Evolutionary conservation across 208 protist species (phyloP).

Genomic region (Herpetomonas muscarum): DNA sequence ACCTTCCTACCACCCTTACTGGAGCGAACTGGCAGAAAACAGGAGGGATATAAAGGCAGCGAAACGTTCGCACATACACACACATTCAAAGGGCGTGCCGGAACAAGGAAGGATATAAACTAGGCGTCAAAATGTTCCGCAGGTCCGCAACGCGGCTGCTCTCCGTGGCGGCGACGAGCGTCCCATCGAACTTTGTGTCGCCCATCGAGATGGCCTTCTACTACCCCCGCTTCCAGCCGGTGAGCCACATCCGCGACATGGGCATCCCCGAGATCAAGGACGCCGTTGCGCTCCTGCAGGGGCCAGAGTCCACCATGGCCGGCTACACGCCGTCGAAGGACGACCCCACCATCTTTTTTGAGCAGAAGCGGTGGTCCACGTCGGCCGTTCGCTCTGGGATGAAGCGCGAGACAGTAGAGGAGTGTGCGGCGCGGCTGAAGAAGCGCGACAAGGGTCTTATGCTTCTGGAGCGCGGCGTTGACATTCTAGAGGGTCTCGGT

Average conservation of each 20-base stretch:
- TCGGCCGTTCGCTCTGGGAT: slow-evolving; percentile 16
- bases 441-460: slow-evolving; percentile 49
- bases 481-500: slow-evolving; percentile 68
- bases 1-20: too few relatives aligned
- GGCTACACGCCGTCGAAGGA: background rate
- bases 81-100: background rate
- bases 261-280: slow-evolving; percentile 77
- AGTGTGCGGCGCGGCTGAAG: slow-evolving; percentile 25
- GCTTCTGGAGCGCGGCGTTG: slow-evolving; percentile 63
- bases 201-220: slow-evolving; percentile 82
- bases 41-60: background rate
- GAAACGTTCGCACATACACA: background rate
- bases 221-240: slow-evolving; percentile 75
- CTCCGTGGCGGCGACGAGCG: slow-evolving; percentile 41
- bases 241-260: slow-evolving; percentile 41
- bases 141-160: slow-evolving; percentile 17
- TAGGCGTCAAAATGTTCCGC: slow-evolving; percentile 40
- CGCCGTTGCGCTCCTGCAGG: slow-evolving; percentile 47
- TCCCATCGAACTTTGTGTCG: slow-evolving; percentile 51
- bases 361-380: slow-evolving; percentile 26
- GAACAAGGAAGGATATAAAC: too few relatives aligned
- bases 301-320: slow-evolving; percentile 8
- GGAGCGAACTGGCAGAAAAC: background rate
- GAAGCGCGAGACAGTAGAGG: slow-evolving; percentile 12
- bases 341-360: slow-evolving; percentile 5